Evolutionary conservation across 352 stramenopile species (phyloP).

Genomic region (Phytophthora multivora): DNA sequence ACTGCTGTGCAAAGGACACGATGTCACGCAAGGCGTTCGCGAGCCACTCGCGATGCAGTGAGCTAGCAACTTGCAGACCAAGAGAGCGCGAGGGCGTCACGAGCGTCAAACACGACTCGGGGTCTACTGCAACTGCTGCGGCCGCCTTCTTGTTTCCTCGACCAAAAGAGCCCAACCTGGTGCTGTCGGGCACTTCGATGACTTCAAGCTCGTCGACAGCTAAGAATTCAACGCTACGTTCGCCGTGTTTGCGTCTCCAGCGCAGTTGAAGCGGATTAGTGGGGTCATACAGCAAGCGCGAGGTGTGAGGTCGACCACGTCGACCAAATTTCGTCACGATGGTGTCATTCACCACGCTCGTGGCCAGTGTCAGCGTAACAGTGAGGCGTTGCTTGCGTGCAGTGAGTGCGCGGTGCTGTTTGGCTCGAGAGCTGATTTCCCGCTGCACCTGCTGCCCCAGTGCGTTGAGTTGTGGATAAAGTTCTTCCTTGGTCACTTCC

Average conservation of each 20-base stretch:
- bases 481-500: slow-evolving; percentile 69
- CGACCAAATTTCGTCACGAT: slow-evolving; percentile 74
- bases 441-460: slow-evolving; percentile 73
- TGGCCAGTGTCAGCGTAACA: slow-evolving; percentile 62
- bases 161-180: slow-evolving; percentile 17
- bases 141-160: slow-evolving; percentile 56
- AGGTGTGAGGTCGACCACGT: slow-evolving; percentile 70
- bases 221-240: slow-evolving; percentile 67
- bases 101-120: slow-evolving; percentile 57
- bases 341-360: slow-evolving; percentile 69
- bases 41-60: slow-evolving; percentile 79
- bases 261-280: slow-evolving; percentile 67
- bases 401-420: slow-evolving; percentile 52
- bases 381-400: slow-evolving; percentile 70
- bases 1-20: slow-evolving; percentile 69
- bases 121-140: slow-evolving; percentile 47
- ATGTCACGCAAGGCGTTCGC: slow-evolving; percentile 68
- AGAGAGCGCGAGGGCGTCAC: slow-evolving; percentile 55
- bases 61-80: slow-evolving; percentile 67
- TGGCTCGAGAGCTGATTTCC: slow-evolving; percentile 47
- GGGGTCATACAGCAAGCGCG: slow-evolving; percentile 73
- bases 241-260: slow-evolving; percentile 80
- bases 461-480: slow-evolving; percentile 78
- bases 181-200: slow-evolving; percentile 31
- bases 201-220: slow-evolving; percentile 57